phyloP scores from a whole-genome alignment of 441 rosid genomes.

The Pelargonium australe region DNA sequence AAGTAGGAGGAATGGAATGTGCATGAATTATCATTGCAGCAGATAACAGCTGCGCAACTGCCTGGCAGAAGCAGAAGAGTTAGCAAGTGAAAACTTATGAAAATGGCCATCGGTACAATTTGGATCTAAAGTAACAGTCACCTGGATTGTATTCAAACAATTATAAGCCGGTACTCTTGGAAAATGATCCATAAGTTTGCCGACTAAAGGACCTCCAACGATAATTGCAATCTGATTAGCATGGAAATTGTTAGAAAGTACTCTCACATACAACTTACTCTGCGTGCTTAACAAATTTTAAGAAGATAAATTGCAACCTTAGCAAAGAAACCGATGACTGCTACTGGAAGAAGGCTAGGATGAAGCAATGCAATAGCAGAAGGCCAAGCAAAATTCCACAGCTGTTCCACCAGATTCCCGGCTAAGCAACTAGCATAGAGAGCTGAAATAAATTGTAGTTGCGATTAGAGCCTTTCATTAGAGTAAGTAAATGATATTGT shows the following conservation, averaged over 20 bases:
- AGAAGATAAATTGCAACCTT: constrained; percentile 37
- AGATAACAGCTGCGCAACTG: constrained; percentile 73
- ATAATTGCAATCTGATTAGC: constrained; percentile 53
- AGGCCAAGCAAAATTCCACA: constrained; percentile 95
- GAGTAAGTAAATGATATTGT: too few species aligned
- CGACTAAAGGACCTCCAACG: constrained; percentile 79
- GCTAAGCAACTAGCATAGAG: constrained; percentile 69
- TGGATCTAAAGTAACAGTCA: constrained; percentile 15
- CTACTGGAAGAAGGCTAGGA: constrained; percentile 94
- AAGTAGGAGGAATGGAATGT: constrained; percentile 42
- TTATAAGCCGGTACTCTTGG: constrained; percentile 83
- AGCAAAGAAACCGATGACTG: constrained; percentile 68
- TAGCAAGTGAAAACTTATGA: background rate
- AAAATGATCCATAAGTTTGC: constrained; percentile 79
- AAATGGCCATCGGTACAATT: background rate
- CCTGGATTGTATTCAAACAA: constrained; percentile 69
- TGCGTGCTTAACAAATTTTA: constrained; percentile 7
- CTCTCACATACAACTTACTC: background rate
- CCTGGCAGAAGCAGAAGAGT: constrained; percentile 40
- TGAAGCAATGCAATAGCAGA: constrained; percentile 87
- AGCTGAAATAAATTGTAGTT: constrained; percentile 37
- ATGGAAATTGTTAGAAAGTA: constrained; percentile 13
- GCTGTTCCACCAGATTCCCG: constrained; percentile 81
- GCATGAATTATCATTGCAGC: constrained; percentile 81
- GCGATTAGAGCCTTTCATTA: too few species aligned